phyloP scores from a whole-genome alignment of 2,329 filamentous ascomycete genomes.

The Teratosphaeria zuluensis region DNA sequence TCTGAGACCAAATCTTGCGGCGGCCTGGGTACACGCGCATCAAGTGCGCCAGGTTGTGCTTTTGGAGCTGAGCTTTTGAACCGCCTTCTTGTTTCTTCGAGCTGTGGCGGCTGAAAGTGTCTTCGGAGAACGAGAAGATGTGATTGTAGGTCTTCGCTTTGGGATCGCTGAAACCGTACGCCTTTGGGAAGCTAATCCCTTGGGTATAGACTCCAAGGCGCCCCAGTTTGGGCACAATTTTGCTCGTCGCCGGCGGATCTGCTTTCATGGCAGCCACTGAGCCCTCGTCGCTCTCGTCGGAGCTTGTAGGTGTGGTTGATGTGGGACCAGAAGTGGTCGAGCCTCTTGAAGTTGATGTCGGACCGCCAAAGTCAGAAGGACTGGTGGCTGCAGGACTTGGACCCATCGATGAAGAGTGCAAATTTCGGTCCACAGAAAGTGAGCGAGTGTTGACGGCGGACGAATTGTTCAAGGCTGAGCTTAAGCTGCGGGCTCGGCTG shows the following conservation, averaged over 20 bases:
- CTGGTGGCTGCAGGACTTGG: slow-evolving; percentile 44
- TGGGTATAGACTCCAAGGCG: slow-evolving; percentile 73
- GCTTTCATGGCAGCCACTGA: slow-evolving; percentile 48
- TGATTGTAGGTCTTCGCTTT: slow-evolving; percentile 87
- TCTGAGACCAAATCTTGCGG: slow-evolving; percentile 73
- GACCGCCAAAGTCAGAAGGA: slow-evolving; percentile 38
- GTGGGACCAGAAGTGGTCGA: slow-evolving; percentile 47
- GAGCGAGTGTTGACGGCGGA: slow-evolving; percentile 40
- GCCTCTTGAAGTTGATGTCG: slow-evolving; percentile 43
- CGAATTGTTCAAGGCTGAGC: slow-evolving; percentile 55
- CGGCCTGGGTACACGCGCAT: slow-evolving; percentile 91
- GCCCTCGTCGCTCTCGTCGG: slow-evolving; percentile 66
- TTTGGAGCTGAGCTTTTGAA: slow-evolving; percentile 67
- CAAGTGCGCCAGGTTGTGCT: slow-evolving; percentile 82
- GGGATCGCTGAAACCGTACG: slow-evolving; percentile 58
- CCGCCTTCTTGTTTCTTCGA: slow-evolving; percentile 54
- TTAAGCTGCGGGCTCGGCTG: slow-evolving; percentile 55
- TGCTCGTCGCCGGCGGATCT: slow-evolving; percentile 60
- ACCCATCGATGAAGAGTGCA: slow-evolving; percentile 40
- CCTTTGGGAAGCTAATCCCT: slow-evolving; percentile 61
- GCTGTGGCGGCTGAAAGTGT: slow-evolving; percentile 72
- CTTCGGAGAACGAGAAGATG: slow-evolving; percentile 89
- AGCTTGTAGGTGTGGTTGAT: slow-evolving; percentile 45
- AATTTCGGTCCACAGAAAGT: slow-evolving; percentile 46
- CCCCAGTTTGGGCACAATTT: slow-evolving; percentile 74